These are phyloP conservation scores for Garcia nutans DNA, from an alignment of 345 rosid species.

Conservation along the genomic window DNA sequence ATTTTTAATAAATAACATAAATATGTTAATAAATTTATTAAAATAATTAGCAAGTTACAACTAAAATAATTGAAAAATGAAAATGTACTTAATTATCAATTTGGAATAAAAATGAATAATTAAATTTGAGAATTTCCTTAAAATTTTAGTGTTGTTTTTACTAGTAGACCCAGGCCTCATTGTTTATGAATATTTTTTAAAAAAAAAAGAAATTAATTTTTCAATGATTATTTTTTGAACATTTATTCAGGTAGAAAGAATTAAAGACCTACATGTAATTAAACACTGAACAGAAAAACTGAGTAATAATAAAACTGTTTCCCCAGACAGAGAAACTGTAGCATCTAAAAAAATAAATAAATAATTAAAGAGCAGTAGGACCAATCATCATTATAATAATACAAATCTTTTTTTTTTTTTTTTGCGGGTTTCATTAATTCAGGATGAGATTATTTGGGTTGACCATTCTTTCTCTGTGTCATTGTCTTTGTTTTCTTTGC, in stretches of 20 bases:
- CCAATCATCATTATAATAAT: neutral
- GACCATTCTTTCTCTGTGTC: constrained; percentile 12
- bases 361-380: neutral
- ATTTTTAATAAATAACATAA: too few relatives aligned
- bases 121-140: too few relatives aligned
- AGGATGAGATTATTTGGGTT: constrained; percentile 6
- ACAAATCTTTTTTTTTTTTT: neutral
- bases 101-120: too few relatives aligned
- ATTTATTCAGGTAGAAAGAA: constrained; percentile 20
- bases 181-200: too few relatives aligned
- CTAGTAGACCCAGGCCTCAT: too few relatives aligned
- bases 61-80: too few relatives aligned
- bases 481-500: neutral
- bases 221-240: neutral
- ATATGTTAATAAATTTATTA: too few relatives aligned
- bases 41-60: too few relatives aligned
- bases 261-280: constrained; percentile 10
- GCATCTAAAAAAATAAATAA: neutral
- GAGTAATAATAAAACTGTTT: constrained; percentile 25
- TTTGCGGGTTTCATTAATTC: neutral
- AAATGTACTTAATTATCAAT: too few relatives aligned
- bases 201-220: too few relatives aligned
- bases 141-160: too few relatives aligned
- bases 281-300: constrained; percentile 13
- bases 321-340: constrained; percentile 6